These are phyloP conservation scores for barrel medic (Medicago truncatula) DNA, from an alignment of 306 rosid genomes.

Conservation along the genomic window DNA sequence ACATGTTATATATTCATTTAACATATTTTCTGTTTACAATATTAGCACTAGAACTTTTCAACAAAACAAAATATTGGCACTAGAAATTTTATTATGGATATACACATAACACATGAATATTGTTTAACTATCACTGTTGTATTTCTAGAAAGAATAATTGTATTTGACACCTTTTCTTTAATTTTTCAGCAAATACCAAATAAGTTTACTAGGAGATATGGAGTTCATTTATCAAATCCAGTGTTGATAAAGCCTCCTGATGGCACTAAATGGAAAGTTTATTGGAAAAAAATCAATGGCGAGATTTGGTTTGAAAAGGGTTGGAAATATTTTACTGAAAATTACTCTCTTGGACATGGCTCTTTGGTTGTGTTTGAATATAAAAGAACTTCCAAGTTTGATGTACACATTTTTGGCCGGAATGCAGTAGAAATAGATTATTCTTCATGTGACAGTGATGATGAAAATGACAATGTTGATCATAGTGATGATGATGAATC, in stretches of 20 bases:
- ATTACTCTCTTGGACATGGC: constrained; percentile 16
- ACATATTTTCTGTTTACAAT: not conserved
- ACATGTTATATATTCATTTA: no score
- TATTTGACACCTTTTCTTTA: no score
- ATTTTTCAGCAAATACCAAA: constrained; percentile 36
- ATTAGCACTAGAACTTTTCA: no score
- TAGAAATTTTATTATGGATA: no score
- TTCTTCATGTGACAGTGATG: not conserved
- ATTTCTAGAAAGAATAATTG: not conserved
- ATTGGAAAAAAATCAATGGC: constrained; percentile 16
- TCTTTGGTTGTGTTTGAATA: not conserved
- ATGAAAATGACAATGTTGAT: not conserved
- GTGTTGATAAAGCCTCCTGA: constrained; percentile 8
- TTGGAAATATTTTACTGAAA: constrained; percentile 13
- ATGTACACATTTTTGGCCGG: constrained; percentile 5
- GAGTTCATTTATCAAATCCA: constrained; percentile 28
- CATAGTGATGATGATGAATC: not conserved
- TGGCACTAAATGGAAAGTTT: constrained; percentile 37
- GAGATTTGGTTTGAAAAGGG: constrained; percentile 30
- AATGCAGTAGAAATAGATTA: constrained; percentile 5
- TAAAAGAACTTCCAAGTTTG: not conserved
- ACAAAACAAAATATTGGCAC: no score
- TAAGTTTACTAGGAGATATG: constrained; percentile 25
- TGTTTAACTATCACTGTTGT: not conserved
- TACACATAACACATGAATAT: not conserved